Base-by-base conservation (phyloP, 306 rosid species). In the Fragaria ananassa region DNA sequence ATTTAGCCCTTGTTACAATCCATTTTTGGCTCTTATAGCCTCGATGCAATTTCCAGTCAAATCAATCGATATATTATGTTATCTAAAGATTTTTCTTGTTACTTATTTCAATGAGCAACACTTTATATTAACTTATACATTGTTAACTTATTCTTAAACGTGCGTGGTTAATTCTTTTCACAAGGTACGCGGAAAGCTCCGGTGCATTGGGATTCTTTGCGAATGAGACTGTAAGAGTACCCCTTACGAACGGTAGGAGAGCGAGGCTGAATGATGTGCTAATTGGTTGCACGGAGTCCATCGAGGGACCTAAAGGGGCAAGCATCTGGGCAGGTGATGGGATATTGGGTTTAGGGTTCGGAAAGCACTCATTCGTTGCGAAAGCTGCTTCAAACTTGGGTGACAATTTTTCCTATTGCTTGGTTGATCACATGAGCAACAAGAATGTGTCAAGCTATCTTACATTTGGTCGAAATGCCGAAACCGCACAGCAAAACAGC, bases 341-440 rank as follows among this genome's bases (percentile, higher is more conserved):
- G 19, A 78, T 92, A 41, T 58, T 95, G 65, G 98, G 96, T 1
- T 74, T 95, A 54, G 93, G 97, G 29, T 44, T 70, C 23, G 42
- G 82, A n/a, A 46, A 66, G 8, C 71, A 81, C 77, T 71, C 93
- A 1, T 92, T 95, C 66, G 70, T 87, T 1, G 34, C 74, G 9
- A 86, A 68, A 76, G 87, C 90, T n/a, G 74, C 78, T 13, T 4
- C 27, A 8, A 15, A 73, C 64, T 82, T 70, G 58, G 88, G 89
- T 72, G 86, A 85, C 76, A 90, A 83, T 56, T 87, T 95, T 76
- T 85, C 98, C 1, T 95, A 95, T 61, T 95, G 98, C 81, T 81
- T 95, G 0, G 87, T 92, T 51, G 97, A 95, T 74, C 97, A 90
- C 75, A 65, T 84, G 19, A 88, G 91, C 85, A 82, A 76, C 75